Conservation (phyloP, 2,329 filamentous ascomycete genomes). For the Xylariaceae sp. region DNA sequence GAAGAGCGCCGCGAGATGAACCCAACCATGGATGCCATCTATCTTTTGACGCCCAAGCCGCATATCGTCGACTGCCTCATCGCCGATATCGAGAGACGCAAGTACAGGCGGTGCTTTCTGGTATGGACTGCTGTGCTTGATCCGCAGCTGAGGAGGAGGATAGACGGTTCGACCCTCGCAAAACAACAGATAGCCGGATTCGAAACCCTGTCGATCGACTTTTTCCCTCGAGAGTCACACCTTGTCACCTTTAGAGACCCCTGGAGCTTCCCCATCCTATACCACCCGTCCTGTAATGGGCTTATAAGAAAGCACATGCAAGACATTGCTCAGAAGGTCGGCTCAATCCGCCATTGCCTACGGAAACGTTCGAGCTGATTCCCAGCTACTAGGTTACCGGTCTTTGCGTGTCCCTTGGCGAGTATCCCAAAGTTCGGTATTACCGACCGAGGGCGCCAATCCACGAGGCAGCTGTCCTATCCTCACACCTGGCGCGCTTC, state of each 20-base stretch:
- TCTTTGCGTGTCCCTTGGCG: slow-evolving; percentile 84
- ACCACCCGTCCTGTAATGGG: slow-evolving; percentile 81
- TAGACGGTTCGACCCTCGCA: slow-evolving; percentile 63
- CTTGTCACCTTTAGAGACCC: slow-evolving; percentile 88
- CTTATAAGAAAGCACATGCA: slow-evolving; percentile 79
- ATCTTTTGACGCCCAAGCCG: slow-evolving; percentile 76
- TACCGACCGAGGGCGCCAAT: slow-evolving; percentile 67
- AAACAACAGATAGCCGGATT: slow-evolving; percentile 72
- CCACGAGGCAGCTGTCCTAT: slow-evolving; percentile 84
- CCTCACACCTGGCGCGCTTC: slow-evolving; percentile 80
- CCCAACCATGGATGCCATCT: slow-evolving; percentile 88
- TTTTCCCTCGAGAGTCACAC: slow-evolving; percentile 83
- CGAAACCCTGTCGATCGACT: slow-evolving; percentile 79
- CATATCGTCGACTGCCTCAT: slow-evolving; percentile 91
- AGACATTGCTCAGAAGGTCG: slow-evolving; percentile 77
- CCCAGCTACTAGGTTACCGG: slow-evolving; percentile 58
- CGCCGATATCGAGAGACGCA: slow-evolving; percentile 78
- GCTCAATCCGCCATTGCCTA: not conserved
- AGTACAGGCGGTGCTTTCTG: slow-evolving; percentile 72
- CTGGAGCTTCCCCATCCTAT: slow-evolving; percentile 90
- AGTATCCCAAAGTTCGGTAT: slow-evolving; percentile 89
- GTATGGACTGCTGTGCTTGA: slow-evolving; percentile 79
- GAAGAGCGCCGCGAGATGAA: slow-evolving; percentile 78
- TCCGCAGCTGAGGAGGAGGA: slow-evolving; percentile 60
- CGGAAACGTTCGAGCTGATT: slow-evolving; percentile 8